phyloP scores from a whole-genome alignment of 192 early-diverging fungal species.

The Chytriomyces sp. region DNA sequence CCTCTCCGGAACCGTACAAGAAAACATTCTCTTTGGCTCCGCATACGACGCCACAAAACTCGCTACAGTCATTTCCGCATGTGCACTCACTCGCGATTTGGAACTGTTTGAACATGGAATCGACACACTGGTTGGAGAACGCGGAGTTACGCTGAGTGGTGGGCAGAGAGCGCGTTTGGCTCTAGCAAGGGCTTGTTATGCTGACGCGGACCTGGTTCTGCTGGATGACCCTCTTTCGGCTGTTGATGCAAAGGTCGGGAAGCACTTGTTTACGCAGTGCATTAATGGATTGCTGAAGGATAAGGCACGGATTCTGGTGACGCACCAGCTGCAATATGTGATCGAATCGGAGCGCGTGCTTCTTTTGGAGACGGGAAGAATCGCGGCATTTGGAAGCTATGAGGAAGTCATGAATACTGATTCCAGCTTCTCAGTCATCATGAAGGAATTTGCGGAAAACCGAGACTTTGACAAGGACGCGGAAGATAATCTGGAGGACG shows the following conservation, averaged over 20 bases:
- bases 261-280: conserved; percentile 33
- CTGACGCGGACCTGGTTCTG: conserved; percentile 60
- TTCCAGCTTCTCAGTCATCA: conserved; percentile 32
- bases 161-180: conserved; percentile 47
- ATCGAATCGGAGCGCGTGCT: conserved; percentile 41
- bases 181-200: conserved; percentile 44
- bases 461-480: conserved; percentile 34
- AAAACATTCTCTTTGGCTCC: conserved; percentile 52
- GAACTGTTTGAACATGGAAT: conserved; percentile 34
- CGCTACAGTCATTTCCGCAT: conserved; percentile 33
- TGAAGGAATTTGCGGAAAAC: conserved; percentile 37
- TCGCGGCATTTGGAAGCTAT: conserved; percentile 37
- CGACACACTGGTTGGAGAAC: conserved; percentile 49
- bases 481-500: conserved; percentile 30
- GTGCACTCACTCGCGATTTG: conserved; percentile 39
- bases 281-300: conserved; percentile 33
- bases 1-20: conserved; percentile 38
- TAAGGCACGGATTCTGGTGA: conserved; percentile 50
- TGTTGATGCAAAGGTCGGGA: conserved; percentile 69
- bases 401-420: conserved; percentile 25
- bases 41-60: conserved; percentile 35
- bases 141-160: conserved; percentile 47
- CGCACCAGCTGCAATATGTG: conserved; percentile 58
- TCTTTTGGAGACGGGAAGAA: conserved; percentile 44
- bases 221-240: conserved; percentile 85